These are phyloP conservation scores for Lachnellula subtilissima DNA, from an alignment of 2,329 filamentous ascomycete species.

Conservation along the genomic window DNA sequence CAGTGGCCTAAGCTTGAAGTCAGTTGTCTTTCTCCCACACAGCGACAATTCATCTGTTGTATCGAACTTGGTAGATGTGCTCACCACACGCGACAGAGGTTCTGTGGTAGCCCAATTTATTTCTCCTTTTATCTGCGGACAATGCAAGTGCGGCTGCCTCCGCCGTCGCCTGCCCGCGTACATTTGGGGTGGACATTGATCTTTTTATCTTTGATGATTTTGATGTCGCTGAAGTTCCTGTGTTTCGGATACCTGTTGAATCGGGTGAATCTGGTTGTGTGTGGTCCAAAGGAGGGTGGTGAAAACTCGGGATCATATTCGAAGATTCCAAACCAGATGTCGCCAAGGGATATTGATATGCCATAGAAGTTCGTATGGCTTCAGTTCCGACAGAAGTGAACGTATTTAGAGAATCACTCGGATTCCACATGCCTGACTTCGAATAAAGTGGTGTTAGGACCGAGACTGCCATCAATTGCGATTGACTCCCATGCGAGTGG, in stretches of 20 bases:
- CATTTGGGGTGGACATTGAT: constrained; percentile 46
- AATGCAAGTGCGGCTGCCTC: constrained; percentile 30
- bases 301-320: constrained; percentile 27
- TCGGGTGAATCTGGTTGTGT: constrained; percentile 16
- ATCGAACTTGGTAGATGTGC: constrained; percentile 36
- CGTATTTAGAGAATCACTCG: constrained; percentile 23
- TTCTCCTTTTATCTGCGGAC: constrained; percentile 65
- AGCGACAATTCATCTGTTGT: constrained; percentile 10
- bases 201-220: constrained; percentile 37
- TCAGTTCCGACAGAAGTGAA: constrained; percentile 23
- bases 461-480: constrained; percentile 32
- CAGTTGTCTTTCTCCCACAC: constrained; percentile 10
- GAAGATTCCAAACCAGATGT: constrained; percentile 24
- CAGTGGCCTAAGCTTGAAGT: constrained; percentile 65
- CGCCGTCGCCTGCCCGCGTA: constrained; percentile 37
- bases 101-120: constrained; percentile 92
- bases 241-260: constrained; percentile 20
- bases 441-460: constrained; percentile 27
- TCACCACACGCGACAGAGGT: constrained; percentile 94
- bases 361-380: constrained; percentile 22
- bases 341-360: constrained; percentile 28
- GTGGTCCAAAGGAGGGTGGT: constrained; percentile 22
- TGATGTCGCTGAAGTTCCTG: constrained; percentile 8
- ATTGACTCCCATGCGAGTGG: constrained; percentile 17
- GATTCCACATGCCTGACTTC: constrained; percentile 29